These are phyloP conservation scores for Puccinia horiana DNA, from an alignment of 1,284 basidiomycete genomes.

Conservation along the genomic window DNA sequence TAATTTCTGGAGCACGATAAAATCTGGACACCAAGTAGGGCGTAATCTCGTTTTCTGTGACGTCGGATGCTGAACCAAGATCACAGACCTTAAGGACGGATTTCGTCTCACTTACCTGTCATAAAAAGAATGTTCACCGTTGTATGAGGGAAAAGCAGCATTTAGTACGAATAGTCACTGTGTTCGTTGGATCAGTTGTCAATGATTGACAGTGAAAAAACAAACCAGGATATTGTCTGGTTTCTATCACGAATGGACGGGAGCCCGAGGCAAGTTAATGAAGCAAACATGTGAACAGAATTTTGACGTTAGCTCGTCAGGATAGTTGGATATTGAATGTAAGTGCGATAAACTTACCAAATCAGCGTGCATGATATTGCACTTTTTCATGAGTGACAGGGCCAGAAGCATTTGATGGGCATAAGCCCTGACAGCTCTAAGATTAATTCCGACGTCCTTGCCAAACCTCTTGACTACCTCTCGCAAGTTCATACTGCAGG, in stretches of 20 bases:
- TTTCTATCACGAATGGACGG: constrained; percentile 62
- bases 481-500: constrained; percentile 86
- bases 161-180: background rate
- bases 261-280: background rate
- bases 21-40: constrained; percentile 97
- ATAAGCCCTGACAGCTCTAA: constrained; percentile 94
- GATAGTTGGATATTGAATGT: background rate
- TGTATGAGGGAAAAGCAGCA: background rate
- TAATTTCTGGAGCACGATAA: constrained; percentile 98
- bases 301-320: background rate
- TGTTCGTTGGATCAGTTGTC: background rate
- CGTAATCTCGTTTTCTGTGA: constrained; percentile 92
- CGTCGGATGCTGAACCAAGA: constrained; percentile 90
- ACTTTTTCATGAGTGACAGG: constrained; percentile 79
- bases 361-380: constrained; percentile 94
- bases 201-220: constrained; percentile 50
- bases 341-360: constrained; percentile 61
- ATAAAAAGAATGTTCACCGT: background rate
- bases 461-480: constrained; percentile 99
- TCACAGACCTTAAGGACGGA: constrained; percentile 92
- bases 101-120: constrained; percentile 89
- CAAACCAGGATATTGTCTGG: constrained; percentile 89
- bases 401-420: constrained; percentile 92
- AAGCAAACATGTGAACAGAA: background rate
- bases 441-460: constrained; percentile 94